These are phyloP conservation scores for Aspergillus japonicus DNA, from an alignment of 2,329 filamentous ascomycete genomes.

Conservation along the genomic window DNA sequence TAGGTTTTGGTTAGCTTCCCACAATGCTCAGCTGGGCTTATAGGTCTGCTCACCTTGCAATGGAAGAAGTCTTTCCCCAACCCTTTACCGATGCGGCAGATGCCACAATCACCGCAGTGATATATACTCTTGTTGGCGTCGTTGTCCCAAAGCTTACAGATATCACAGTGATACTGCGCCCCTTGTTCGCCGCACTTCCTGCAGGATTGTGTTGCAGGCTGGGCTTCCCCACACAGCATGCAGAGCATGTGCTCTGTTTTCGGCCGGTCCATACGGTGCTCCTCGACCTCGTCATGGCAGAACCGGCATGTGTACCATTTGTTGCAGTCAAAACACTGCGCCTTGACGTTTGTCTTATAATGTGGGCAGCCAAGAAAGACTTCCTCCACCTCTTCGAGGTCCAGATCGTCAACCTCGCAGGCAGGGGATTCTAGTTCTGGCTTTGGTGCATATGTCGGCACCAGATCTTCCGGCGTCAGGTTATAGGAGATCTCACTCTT, in stretches of 20 bases:
- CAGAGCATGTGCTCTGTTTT: slow-evolving; percentile 95
- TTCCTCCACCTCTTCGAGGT: slow-evolving; percentile 50
- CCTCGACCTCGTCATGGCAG: slow-evolving; percentile 82
- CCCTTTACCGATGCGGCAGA: slow-evolving; percentile 86
- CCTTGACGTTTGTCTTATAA: slow-evolving; percentile 92
- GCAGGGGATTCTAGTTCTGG: slow-evolving; percentile 28
- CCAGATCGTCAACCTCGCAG: slow-evolving; percentile 40
- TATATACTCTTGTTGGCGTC: slow-evolving; percentile 89
- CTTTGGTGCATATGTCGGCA: slow-evolving; percentile 64
- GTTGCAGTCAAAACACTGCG: slow-evolving; percentile 86
- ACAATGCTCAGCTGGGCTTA: not conserved
- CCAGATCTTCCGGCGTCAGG: slow-evolving; percentile 56
- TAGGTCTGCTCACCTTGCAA: slow-evolving; percentile 71
- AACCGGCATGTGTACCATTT: slow-evolving; percentile 94
- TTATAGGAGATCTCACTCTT: slow-evolving; percentile 38
- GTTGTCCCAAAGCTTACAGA: slow-evolving; percentile 97
- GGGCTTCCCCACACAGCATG: slow-evolving; percentile 87
- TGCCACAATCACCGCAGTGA: slow-evolving; percentile 93
- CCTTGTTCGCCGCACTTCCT: slow-evolving; percentile 71
- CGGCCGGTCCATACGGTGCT: slow-evolving; percentile 74
- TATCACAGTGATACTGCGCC: slow-evolving; percentile 87
- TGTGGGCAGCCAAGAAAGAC: slow-evolving; percentile 77
- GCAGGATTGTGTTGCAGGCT: slow-evolving; percentile 77
- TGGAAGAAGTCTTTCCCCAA: slow-evolving; percentile 97
- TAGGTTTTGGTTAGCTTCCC: slow-evolving; percentile 36